Evolutionary conservation across 129 eudicot genomes (phyloP), one percentile per base, ranked within the genome.

Genomic region (Scalesia atractyloides): DNA sequence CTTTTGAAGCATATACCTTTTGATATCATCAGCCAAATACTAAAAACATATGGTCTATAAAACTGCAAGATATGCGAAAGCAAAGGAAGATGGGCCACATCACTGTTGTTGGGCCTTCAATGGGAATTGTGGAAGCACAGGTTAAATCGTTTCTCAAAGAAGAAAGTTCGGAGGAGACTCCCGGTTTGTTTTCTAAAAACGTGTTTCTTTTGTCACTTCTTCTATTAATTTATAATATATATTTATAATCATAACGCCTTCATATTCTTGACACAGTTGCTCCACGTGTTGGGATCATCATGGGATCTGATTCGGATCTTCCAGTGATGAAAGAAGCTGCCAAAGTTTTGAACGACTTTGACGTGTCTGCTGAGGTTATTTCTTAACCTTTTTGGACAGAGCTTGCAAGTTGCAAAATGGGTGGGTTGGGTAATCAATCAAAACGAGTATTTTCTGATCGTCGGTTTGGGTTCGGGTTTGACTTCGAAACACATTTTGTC

Each of bases 231-330:
- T 14, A 36, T 63, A 39, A 14, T 53, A 41, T 46, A 49, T 5
- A 51, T 68, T 14, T 34, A 64, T 75, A 30, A 13, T 79, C 33
- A 66, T 60, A 13, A 37, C 39, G 61, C 20, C 8, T 36, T 76
- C 33, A 39, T 73, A 43, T 72, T 61, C 10, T 56, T 74, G 74
- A 48, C 56, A 33, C 93, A 84, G 90, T 41, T 2, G 59, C 84
- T 39, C 97, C 96, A 48, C 85, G 86, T 74, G 97, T 94, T 81
- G 98, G 91, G 66, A 89, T 94, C 77, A 90, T 94, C 50, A 90
- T 94, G 98, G 98, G 98, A 37, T 94, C 98, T 44, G 98, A 94
- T 76, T 94, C 97, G 19, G 98, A 94, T 84, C 97, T 94, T 64
- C 97, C 98, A 10, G 98, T 94, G 15, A 90, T 94, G 98, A 90